Percentiles rank a stretch among this genome's conserved stretches.
phyloP scores from a whole-genome alignment of 768 basidiomycete genomes.

The Tylopilus balloui region DNA sequence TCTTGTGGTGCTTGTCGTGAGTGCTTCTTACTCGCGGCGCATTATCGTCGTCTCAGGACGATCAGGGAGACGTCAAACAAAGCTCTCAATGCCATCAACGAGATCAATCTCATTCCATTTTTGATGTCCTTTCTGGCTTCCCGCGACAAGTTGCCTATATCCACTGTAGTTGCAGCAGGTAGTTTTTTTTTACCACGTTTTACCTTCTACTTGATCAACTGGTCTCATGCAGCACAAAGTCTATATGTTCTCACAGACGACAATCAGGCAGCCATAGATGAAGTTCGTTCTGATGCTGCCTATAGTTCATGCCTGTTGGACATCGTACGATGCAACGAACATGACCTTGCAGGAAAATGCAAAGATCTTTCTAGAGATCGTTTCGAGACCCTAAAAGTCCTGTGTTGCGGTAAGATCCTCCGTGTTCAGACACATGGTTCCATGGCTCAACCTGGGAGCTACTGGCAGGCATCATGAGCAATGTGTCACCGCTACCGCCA shows the following conservation, averaged over 20 bases:
- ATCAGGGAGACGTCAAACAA: constrained; percentile 88
- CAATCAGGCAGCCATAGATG: constrained; percentile 69
- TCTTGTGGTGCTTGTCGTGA: constrained; percentile 93
- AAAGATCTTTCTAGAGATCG: constrained; percentile 47
- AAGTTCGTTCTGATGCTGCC: constrained; percentile 54
- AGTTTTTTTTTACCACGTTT: constrained; percentile 20
- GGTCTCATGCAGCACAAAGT: constrained; percentile 64
- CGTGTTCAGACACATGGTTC: not conserved
- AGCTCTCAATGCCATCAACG: constrained; percentile 73
- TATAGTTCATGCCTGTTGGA: constrained; percentile 65
- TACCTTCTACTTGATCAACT: not conserved
- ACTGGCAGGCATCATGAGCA: constrained; percentile 75
- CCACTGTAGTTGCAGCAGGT: constrained; percentile 82
- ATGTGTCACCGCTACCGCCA: constrained; percentile 73
- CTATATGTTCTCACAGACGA: constrained; percentile 92
- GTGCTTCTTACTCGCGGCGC: constrained; percentile 31
- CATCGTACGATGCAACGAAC: constrained; percentile 43
- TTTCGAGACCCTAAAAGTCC: constrained; percentile 51
- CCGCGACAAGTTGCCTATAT: constrained; percentile 60
- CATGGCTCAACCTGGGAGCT: not conserved
- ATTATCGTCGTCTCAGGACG: constrained; percentile 18
- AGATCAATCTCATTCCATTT: constrained; percentile 73
- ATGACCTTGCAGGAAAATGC: constrained; percentile 33
- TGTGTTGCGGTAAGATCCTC: constrained; percentile 58
- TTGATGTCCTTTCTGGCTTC: constrained; percentile 85